phyloP scores from a whole-genome alignment of 2,329 filamentous ascomycete genomes.

The Fusarium sp. region DNA sequence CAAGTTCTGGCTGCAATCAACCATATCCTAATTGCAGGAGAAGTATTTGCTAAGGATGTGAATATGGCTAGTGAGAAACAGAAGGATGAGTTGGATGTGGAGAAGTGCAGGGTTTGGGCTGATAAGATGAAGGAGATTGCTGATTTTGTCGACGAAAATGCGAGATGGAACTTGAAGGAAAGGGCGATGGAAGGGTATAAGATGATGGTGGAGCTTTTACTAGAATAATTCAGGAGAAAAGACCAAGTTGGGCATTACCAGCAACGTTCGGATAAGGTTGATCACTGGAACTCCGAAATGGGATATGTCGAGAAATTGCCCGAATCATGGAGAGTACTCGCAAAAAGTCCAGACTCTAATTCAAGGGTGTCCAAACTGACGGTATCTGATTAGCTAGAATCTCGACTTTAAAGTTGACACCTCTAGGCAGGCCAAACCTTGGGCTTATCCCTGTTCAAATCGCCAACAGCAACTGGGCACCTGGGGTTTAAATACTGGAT shows the following conservation, averaged over 20 bases:
- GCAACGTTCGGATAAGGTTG: no score
- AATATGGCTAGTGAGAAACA: background rate
- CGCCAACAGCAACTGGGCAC: background rate
- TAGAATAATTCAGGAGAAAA: background rate
- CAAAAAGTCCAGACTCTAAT: no score
- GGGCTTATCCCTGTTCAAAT: background rate
- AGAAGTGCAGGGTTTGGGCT: constrained; percentile 16
- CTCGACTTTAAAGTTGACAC: background rate
- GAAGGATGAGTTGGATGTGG: background rate
- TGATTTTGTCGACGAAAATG: background rate
- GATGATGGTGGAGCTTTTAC: constrained; percentile 2
- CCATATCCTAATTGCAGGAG: constrained; percentile 9
- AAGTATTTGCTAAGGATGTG: background rate
- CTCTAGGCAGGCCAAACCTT: background rate
- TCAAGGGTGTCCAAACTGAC: no score
- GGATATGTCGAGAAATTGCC: no score
- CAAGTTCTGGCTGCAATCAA: constrained; percentile 10
- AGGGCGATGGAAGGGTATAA: background rate
- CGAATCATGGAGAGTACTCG: no score
- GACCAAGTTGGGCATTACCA: no score
- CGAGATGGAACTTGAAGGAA: background rate
- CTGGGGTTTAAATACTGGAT: background rate
- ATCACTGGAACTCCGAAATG: no score
- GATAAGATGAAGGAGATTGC: background rate
- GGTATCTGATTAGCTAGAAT: no score